Percentiles rank a stretch among this genome's conserved stretches.
Conservation (phyloP, 768 basidiomycete species). For the Suillus cothurnatus region DNA sequence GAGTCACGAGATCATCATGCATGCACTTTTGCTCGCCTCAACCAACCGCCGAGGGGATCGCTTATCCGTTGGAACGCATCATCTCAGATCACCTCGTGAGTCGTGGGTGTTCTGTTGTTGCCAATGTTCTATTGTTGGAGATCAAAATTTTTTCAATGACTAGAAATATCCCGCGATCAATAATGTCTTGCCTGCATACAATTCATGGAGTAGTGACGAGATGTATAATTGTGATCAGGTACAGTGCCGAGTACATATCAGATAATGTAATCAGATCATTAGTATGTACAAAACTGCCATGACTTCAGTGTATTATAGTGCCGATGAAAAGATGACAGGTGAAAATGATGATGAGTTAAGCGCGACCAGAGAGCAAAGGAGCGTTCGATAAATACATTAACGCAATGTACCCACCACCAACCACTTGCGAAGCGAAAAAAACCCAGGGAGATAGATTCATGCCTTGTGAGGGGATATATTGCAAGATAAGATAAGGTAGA, state of each 20-base stretch:
- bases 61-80: slow-evolving; percentile 1
- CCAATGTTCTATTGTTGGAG: slow-evolving; percentile 7
- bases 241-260: slow-evolving; percentile 5
- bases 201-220: slow-evolving; percentile 1
- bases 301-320: slow-evolving; percentile 5
- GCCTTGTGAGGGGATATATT: slow-evolving; percentile 21
- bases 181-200: not conserved
- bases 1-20: not conserved
- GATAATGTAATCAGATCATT: slow-evolving; percentile 1
- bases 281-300: slow-evolving; percentile 10
- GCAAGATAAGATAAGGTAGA: slow-evolving; percentile 3
- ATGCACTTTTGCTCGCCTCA: not conserved
- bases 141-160: not conserved
- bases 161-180: not conserved
- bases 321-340: not conserved
- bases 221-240: slow-evolving; percentile 8
- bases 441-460: slow-evolving; percentile 10
- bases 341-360: not conserved
- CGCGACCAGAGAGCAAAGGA: slow-evolving; percentile 7
- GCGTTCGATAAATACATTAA: slow-evolving; percentile 22
- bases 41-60: not conserved
- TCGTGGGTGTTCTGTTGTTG: slow-evolving; percentile 2
- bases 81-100: not conserved
- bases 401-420: slow-evolving; percentile 8
- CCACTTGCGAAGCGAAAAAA: not conserved